A percentile compares a stretch with the other conserved stretches of the same genome.
Conservation (phyloP, 192 early-diverging fungal species). For the Entophlyctis luteolus region DNA sequence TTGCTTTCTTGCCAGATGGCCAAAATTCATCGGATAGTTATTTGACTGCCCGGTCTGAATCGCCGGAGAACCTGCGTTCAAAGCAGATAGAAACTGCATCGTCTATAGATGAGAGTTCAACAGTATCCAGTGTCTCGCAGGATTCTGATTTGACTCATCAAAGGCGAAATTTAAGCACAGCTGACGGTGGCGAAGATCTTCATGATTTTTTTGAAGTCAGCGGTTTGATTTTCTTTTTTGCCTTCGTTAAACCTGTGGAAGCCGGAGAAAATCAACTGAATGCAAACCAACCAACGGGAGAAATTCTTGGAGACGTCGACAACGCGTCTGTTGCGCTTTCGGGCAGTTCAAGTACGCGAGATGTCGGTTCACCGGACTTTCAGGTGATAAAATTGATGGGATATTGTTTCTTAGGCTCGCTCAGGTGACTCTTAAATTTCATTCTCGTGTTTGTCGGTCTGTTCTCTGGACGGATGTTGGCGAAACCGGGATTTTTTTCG, state of each 20-base stretch:
- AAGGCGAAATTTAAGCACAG: slow-evolving; percentile 19
- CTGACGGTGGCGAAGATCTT: slow-evolving; percentile 54
- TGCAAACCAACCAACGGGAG: not conserved
- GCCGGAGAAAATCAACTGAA: not conserved
- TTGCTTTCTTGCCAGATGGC: slow-evolving; percentile 71
- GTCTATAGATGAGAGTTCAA: slow-evolving; percentile 30
- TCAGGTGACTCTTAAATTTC: slow-evolving; percentile 67
- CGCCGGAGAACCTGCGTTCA: not conserved
- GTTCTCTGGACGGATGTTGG: slow-evolving; percentile 88
- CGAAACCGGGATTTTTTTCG: slow-evolving; percentile 87
- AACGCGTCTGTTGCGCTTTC: not conserved
- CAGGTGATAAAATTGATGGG: slow-evolving; percentile 16
- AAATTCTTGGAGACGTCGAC: not conserved
- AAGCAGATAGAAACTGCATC: not conserved
- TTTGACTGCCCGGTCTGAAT: not conserved
- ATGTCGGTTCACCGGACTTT: slow-evolving; percentile 24
- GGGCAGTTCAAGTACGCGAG: not conserved
- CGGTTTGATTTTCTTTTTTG: slow-evolving; percentile 79
- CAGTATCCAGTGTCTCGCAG: not conserved
- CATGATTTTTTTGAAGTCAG: slow-evolving; percentile 74
- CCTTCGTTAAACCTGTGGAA: slow-evolving; percentile 42
- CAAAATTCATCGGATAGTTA: not conserved
- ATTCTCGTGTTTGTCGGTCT: slow-evolving; percentile 82
- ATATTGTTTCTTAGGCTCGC: not conserved
- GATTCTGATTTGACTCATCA: not conserved